A percentile compares a stretch with the other conserved stretches of the same genome.
phyloP scores from a whole-genome alignment of 2,329 filamentous ascomycete genomes.

The Penicillium hesseltinei region DNA sequence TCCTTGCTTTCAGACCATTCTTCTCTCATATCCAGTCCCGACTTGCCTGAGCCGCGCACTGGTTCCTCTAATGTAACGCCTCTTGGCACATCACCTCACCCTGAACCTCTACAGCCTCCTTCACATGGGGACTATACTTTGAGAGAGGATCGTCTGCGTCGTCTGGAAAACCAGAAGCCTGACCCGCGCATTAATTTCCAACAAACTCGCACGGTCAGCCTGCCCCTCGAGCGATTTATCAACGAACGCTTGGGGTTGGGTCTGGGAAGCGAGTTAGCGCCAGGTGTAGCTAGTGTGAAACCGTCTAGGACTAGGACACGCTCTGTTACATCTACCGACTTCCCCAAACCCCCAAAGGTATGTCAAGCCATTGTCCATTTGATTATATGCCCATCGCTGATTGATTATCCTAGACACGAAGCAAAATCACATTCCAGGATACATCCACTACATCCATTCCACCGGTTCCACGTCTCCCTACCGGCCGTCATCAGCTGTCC shows the following conservation, averaged over 20 bases:
- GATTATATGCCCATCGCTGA: not conserved
- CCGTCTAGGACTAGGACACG: constrained; percentile 16
- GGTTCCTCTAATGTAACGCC: constrained; percentile 30
- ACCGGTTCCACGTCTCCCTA: constrained; percentile 7
- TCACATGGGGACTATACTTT: constrained; percentile 29
- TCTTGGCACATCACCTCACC: constrained; percentile 23
- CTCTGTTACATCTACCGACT: constrained; percentile 27
- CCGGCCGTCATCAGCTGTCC: constrained; percentile 11
- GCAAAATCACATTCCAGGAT: not conserved
- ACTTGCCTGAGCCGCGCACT: constrained; percentile 26
- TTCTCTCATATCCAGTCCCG: constrained; percentile 32
- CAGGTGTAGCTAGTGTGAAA: constrained; percentile 11
- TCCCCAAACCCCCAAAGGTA: constrained; percentile 10
- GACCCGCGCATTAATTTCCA: constrained; percentile 24
- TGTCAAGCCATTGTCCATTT: not conserved
- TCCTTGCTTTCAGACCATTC: constrained; percentile 33
- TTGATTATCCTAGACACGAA: not conserved
- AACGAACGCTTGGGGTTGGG: constrained; percentile 37
- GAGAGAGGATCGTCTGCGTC: constrained; percentile 33
- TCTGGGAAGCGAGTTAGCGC: constrained; percentile 19
- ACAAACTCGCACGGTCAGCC: constrained; percentile 35
- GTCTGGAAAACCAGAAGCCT: constrained; percentile 26
- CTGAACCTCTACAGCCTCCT: constrained; percentile 16
- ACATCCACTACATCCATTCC: constrained; percentile 7
- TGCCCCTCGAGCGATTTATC: constrained; percentile 42